Base-by-base conservation (phyloP, 2,329 filamentous ascomycete species). In the Sarocladium brachiariae region DNA sequence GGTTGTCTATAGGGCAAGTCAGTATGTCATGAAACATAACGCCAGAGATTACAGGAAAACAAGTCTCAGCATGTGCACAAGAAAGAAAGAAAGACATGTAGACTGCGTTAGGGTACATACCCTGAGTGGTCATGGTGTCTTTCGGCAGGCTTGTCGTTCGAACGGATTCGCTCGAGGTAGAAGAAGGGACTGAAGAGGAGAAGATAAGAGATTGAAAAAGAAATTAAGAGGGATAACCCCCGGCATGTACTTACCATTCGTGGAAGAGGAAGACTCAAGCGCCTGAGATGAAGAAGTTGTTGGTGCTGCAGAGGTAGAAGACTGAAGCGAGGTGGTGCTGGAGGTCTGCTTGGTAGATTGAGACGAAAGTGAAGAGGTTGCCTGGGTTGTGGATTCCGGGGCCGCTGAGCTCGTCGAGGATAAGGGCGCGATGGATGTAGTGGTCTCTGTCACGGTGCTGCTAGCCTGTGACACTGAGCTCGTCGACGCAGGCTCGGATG, bases 1-100 rank as follows among this genome's bases (percentile, higher is more conserved):
- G 49, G 9, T 46, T 50, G 43, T 56, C 50, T 49, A 59, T 58
- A 50, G 55, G 61, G 10, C 9, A 27, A 18, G 43, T 33, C 27
- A 47, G 43, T 33, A 45, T 5, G 51, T 34, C n/a, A 11, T 34
- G 58, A 59, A 51, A 59, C 58, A 63, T 58, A 35, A 58, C 57
- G 52, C n/a, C n/a, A n/a, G n/a, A n/a, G n/a, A n/a, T n/a, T n/a
- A n/a, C n/a, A n/a, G n/a, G n/a, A n/a, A n/a, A n/a, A n/a, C n/a
- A n/a, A n/a, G n/a, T n/a, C n/a, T n/a, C n/a, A n/a, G n/a, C n/a
- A n/a, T n/a, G n/a, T n/a, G n/a, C n/a, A 51, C 50, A 54, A 53
- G 57, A 56, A 49, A 56, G 52, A 54, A 56, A 56, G 60, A 53
- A 57, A 19, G n/a, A 30, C 16, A 38, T 9, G 8, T 4, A 33